Percentiles rank a stretch among this genome's conserved stretches.
Conservation (phyloP, 768 basidiomycete species). For the Macrolepiota fuliginosa region DNA sequence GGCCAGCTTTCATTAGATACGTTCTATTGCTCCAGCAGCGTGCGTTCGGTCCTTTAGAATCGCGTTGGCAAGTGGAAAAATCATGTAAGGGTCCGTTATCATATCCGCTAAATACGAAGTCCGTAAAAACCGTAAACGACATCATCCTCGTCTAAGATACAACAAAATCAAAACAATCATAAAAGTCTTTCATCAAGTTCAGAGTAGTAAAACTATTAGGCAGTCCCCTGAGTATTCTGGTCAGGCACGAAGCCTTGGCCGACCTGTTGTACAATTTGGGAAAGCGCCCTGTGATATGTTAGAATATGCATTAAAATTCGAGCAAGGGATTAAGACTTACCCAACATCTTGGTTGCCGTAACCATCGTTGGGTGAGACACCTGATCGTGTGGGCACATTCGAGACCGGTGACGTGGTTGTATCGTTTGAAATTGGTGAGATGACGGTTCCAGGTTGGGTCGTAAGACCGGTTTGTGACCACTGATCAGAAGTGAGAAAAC, state of each 20-base stretch:
- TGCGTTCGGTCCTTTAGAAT: no score
- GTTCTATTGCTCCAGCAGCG: no score
- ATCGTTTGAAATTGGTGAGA: slow-evolving; percentile 31
- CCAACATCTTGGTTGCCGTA: slow-evolving; percentile 44
- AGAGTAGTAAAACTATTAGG: slow-evolving; percentile 2
- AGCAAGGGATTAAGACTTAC: slow-evolving; percentile 24
- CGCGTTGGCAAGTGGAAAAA: no score
- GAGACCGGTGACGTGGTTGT: slow-evolving; percentile 30
- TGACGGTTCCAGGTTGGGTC: slow-evolving; percentile 40
- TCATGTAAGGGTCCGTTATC: no score
- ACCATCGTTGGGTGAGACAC: slow-evolving; percentile 65
- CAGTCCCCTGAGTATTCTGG: not conserved
- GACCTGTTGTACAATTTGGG: not conserved
- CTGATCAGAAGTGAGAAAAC: slow-evolving; percentile 30
- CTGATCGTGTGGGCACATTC: slow-evolving; percentile 32
- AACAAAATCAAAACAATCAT: not conserved
- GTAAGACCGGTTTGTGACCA: slow-evolving; percentile 58
- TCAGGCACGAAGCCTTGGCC: slow-evolving; percentile 3
- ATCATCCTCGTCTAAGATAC: slow-evolving; percentile 1
- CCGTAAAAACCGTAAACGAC: not conserved
- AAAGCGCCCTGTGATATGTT: not conserved
- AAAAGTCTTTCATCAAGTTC: not conserved
- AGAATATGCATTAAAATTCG: not conserved
- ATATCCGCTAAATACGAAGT: not conserved
- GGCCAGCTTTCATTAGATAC: no score